These are phyloP conservation scores for Moesziomyces sp. DNA, from an alignment of 1,284 basidiomycete genomes.

Conservation along the genomic window DNA sequence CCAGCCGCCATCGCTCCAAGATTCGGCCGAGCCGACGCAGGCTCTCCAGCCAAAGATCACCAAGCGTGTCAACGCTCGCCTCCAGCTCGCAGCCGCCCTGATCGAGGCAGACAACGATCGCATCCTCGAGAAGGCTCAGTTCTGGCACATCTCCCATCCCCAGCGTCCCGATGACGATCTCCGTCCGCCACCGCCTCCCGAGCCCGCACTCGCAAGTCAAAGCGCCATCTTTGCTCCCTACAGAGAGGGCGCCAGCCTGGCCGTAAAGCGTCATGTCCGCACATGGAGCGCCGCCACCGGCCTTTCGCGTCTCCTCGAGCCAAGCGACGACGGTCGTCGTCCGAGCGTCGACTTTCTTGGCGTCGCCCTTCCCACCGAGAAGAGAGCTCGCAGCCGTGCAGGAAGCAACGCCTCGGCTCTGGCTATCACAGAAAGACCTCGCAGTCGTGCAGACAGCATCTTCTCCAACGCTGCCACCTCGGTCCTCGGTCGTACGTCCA, in stretches of 20 bases:
- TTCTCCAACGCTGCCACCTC: conserved; percentile 34
- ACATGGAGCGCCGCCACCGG: conserved; percentile 47
- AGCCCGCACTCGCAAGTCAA: conserved; percentile 57
- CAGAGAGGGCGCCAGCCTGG: conserved; percentile 30
- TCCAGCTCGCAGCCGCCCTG: conserved; percentile 64
- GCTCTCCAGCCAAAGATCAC: conserved; percentile 42
- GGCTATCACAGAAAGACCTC: conserved; percentile 7
- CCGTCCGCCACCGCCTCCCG: conserved; percentile 44
- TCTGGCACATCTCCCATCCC: conserved; percentile 45
- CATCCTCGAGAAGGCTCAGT: conserved; percentile 48
- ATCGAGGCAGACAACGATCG: conserved; percentile 66
- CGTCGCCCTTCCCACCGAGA: conserved; percentile 53
- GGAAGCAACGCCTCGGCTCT: conserved; percentile 36
- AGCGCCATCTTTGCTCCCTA: conserved; percentile 61
- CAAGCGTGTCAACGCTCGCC: conserved; percentile 56
- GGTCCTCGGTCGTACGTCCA: conserved; percentile 34
- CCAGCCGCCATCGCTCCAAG: conserved; percentile 3
- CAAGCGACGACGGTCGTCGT: conserved; percentile 34
- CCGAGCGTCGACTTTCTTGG: conserved; percentile 60
- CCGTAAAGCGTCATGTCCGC: conserved; percentile 43
- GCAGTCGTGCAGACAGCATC: conserved; percentile 36
- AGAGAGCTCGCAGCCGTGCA: conserved; percentile 36
- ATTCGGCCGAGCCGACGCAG: conserved; percentile 3
- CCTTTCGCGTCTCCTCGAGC: conserved; percentile 35
- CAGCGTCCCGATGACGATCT: conserved; percentile 21